Percentiles rank a stretch among this genome's conserved stretches.
Conservation (phyloP, 164 flowering plant genomes). For the Vitis rupestris region DNA sequence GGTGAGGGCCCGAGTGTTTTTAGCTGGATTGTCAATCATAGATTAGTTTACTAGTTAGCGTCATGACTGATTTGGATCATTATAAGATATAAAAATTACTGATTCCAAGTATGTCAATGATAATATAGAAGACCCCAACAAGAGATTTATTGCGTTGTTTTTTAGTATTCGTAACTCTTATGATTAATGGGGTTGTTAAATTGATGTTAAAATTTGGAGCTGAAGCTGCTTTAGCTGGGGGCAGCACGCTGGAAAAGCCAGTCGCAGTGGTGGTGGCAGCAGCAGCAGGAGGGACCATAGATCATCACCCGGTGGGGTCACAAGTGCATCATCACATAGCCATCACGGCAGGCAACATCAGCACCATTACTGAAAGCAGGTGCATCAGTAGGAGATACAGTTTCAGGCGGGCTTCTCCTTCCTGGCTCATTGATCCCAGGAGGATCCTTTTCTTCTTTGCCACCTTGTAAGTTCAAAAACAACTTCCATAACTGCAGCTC, state of each 20-base stretch:
- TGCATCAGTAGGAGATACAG: constrained; percentile 30
- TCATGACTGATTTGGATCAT: not conserved
- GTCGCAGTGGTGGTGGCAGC: constrained; percentile 6
- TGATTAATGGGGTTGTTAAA: not conserved
- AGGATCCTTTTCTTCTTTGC: constrained; percentile 72
- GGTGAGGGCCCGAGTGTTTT: constrained; percentile 1
- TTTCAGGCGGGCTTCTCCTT: constrained; percentile 40
- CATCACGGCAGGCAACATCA: constrained; percentile 29
- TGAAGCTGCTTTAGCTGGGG: constrained; percentile 28
- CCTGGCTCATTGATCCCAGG: constrained; percentile 59
- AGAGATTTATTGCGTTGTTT: not conserved
- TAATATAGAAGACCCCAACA: too few species aligned
- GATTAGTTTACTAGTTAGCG: not conserved
- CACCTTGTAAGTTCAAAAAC: constrained; percentile 57
- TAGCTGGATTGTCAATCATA: constrained; percentile 5
- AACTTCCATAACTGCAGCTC: not conserved
- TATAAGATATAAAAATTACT: too few species aligned
- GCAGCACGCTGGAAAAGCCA: constrained; percentile 42
- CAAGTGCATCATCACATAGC: constrained; percentile 55
- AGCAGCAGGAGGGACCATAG: constrained; percentile 31
- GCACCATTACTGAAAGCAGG: constrained; percentile 26
- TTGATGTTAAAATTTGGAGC: not conserved
- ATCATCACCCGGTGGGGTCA: constrained; percentile 12
- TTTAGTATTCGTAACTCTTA: not conserved
- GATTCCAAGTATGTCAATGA: too few species aligned